Evolutionary conservation across 2,329 filamentous ascomycete species (phyloP).

Genomic region (Colletotrichum truncatum): DNA sequence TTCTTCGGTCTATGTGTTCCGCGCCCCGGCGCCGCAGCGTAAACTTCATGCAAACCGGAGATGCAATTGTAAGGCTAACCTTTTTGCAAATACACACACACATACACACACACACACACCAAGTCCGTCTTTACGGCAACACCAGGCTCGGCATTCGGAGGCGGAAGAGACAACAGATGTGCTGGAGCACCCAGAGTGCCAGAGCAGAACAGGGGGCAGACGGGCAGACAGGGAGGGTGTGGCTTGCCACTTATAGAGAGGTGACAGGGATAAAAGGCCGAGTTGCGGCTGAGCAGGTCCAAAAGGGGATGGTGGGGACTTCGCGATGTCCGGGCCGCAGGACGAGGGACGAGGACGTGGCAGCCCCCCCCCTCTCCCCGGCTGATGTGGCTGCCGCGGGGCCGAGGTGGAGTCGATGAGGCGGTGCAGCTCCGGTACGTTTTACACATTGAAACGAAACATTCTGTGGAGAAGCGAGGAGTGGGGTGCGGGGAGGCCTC

Average conservation of each 20-base stretch:
- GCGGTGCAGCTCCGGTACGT: slow-evolving; percentile 1
- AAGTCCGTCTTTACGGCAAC: too few relatives aligned
- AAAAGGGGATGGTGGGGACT: slow-evolving; percentile 9
- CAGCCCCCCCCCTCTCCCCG: too few relatives aligned
- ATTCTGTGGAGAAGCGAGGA: slow-evolving; percentile 1
- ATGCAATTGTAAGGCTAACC: neutral
- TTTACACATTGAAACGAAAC: slow-evolving; percentile 24
- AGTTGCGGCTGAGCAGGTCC: slow-evolving; percentile 24
- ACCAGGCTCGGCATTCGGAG: slow-evolving; percentile 2
- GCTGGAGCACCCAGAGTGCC: neutral
- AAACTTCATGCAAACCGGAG: neutral
- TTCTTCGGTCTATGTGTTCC: neutral
- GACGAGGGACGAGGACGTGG: neutral
- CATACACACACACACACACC: too few relatives aligned
- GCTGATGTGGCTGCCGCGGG: neutral
- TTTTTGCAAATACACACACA: neutral
- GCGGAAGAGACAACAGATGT: neutral
- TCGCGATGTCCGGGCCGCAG: slow-evolving; percentile 1
- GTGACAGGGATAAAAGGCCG: slow-evolving; percentile 10
- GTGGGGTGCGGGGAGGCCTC: neutral
- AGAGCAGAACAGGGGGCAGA: neutral
- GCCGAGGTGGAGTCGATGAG: neutral
- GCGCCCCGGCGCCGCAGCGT: neutral
- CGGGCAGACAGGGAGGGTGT: slow-evolving; percentile 5
- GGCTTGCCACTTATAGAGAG: slow-evolving; percentile 18